Base-by-base conservation (phyloP, 1,284 basidiomycete genomes). In the Caloboletus inedulis region DNA sequence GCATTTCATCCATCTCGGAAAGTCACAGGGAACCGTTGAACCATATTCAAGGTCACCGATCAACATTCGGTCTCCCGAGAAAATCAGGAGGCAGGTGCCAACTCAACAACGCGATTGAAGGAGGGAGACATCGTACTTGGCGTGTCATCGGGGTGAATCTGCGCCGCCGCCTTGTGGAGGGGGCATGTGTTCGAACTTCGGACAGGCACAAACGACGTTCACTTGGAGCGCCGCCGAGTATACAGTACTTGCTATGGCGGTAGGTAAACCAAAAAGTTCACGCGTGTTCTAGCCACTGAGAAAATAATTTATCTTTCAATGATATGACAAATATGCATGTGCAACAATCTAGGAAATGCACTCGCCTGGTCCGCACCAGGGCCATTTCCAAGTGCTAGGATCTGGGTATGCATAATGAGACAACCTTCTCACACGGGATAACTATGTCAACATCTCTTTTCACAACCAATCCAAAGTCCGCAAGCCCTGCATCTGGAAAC, bases 291-390 rank as follows among this genome's bases (percentile, higher is more conserved):
- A 35, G 37, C 34, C 23, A 19, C 33, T 34, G 13, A 4, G 23
- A 29, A 43, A 29, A 41, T 14, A 10, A 33, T 34, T 2, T 23
- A 36, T 25, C 27, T 19, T 49, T 43, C 27, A n/a, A n/a, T n/a
- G n/a, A 18, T 21, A 14, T 29, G 41, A 41, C 59, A 36, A 49
- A n/a, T 9, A 14, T 9, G 31, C 37, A 18, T 13, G 19, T 16
- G 44, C 40, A 40, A 31, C 30, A 7, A 30, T 27, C 33, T 25
- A 36, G 33, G 18, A 36, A 35, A 49, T 51, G 18, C 19, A 58
- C 57, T 56, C 25, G 46, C 57, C 41, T 51, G 19, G 52, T 50
- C 23, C n/a, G 25, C 19, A 39, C 25, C 29, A 37, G 23, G 40
- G 40, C 16, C n/a, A 55, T 27, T 49, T 51, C 23, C 30, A 27